phyloP scores from a whole-genome alignment of 805 yeast genomes.

The Yamadazyma ubonensis region DNA sequence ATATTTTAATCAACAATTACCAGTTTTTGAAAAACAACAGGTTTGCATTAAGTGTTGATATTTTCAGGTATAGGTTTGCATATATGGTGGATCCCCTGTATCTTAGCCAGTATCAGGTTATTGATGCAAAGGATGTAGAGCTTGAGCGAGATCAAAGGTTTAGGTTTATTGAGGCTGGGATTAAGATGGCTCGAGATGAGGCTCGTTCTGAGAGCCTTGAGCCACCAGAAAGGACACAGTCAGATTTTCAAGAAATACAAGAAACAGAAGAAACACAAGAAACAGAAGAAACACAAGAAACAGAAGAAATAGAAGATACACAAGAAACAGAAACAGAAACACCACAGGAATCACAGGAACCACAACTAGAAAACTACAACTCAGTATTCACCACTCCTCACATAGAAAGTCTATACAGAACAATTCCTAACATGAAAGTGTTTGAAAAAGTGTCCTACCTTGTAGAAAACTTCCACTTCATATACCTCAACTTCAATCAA shows the following conservation, averaged over 20 bases:
- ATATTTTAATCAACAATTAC: not conserved
- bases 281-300: not conserved
- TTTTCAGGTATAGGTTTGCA: slow-evolving; percentile 3
- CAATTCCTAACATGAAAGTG: not conserved
- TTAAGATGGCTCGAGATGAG: slow-evolving; percentile 1
- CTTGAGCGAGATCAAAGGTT: slow-evolving; percentile 3
- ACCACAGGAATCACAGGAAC: not conserved
- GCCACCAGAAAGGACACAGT: too few relatives aligned
- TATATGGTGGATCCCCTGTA: not conserved
- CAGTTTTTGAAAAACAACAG: not conserved
- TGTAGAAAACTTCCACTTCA: slow-evolving; percentile 3
- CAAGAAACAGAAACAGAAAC: not conserved
- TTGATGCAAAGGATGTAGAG: slow-evolving; percentile 1
- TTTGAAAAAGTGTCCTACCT: not conserved
- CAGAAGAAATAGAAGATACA: not conserved
- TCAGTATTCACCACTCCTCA: not conserved
- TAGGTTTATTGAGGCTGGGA: slow-evolving; percentile 1
- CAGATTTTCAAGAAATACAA: too few relatives aligned
- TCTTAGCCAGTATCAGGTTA: slow-evolving; percentile 6
- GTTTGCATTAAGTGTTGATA: slow-evolving; percentile 1
- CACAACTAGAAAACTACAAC: not conserved
- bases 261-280: too few relatives aligned
- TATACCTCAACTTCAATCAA: not conserved
- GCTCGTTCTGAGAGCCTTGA: too few relatives aligned
- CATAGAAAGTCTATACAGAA: slow-evolving; percentile 5